Evolutionary conservation across 495 filamentous ascomycete species (phyloP), one percentile per base, ranked within the genome.

Genomic region (Penicillium egyptiacum): DNA sequence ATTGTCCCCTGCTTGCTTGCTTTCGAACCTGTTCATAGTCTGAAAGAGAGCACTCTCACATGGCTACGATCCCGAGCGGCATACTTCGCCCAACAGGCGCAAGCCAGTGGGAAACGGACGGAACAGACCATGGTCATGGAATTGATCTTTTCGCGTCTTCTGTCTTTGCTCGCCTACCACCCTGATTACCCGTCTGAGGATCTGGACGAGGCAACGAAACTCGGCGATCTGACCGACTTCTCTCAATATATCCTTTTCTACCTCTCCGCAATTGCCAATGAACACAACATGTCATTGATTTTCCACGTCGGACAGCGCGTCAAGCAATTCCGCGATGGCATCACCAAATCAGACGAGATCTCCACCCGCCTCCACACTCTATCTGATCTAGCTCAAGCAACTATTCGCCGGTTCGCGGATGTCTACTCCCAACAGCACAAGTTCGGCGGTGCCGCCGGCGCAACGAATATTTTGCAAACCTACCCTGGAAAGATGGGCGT

Each of bases 81-180:
- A 22, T 66, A 63, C 39, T 79, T 82, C 57, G 65, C 77, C 11
- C 73, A 75, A 40, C 70, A 76, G 45, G 63, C 62, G 7, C 68
- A 73, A 50, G 65, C 59, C 6, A 70, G 59, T 50, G 69, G 70
- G 17, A 80, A 75, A 43, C 75, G 76, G 8, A 74, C 68, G 6
- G 73, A 78, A 19, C 70, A 74, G 46, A 79, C 85, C 26, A 84
- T 77, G 35, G 78, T 87, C 8, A 87, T 98, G 79, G 95, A 98
- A 70, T 78, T 86, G 16, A 78, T 88, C n/a, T 89, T 99, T 69
- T 81, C 89, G 16, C 87, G 94, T 20, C 79, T 98, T 14, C 72
- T 98, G 40, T 94, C 89, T 39, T 76, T 97, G 23, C 83, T 98
- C 17, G 92, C 93, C 14, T 94, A 98, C 67, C 94, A 99, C 71